Conservation (phyloP, 2,329 filamentous ascomycete genomes). For the Colletotrichum destructivum region DNA sequence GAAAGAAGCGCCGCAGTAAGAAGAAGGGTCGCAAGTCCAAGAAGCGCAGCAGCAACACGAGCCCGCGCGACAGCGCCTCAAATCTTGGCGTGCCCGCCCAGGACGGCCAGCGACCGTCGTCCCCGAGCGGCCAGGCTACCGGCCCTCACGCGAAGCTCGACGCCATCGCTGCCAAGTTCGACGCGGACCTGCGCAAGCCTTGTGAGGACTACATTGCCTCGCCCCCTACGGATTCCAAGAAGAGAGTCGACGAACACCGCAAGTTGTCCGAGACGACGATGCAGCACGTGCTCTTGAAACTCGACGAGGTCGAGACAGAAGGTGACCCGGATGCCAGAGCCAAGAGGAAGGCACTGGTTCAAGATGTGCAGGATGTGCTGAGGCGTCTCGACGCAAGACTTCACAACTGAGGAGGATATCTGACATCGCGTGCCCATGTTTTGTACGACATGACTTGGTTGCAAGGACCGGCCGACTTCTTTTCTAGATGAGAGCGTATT, state of each 20-base stretch:
- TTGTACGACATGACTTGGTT: constrained; percentile 27
- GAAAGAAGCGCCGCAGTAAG: constrained; percentile 55
- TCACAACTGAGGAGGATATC: constrained; percentile 9
- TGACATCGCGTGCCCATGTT: constrained; percentile 10
- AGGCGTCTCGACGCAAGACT: constrained; percentile 71
- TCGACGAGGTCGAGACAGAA: constrained; percentile 82
- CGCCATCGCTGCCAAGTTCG: constrained; percentile 76
- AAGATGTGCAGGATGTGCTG: constrained; percentile 77
- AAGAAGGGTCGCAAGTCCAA: constrained; percentile 53
- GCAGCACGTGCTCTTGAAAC: constrained; percentile 82
- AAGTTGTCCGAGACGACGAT: constrained; percentile 82
- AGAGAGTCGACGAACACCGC: constrained; percentile 81
- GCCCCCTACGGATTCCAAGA: constrained; percentile 77
- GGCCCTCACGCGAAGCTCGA: constrained; percentile 75
- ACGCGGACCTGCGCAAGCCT: constrained; percentile 74
- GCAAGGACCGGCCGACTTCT: constrained; percentile 18
- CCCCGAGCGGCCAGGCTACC: constrained; percentile 52
- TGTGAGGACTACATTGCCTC: constrained; percentile 73
- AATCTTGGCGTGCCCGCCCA: constrained; percentile 52
- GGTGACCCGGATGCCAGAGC: constrained; percentile 76
- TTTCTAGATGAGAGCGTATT: constrained; percentile 20
- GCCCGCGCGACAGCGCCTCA: constrained; percentile 61
- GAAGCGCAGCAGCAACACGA: constrained; percentile 54
- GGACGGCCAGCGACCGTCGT: constrained; percentile 56
- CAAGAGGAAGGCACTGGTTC: constrained; percentile 81